Percentiles rank a stretch among this genome's conserved stretches.
These are phyloP conservation scores for Waitea zeae DNA, from an alignment of 1,284 basidiomycete genomes.

Conservation along the genomic window DNA sequence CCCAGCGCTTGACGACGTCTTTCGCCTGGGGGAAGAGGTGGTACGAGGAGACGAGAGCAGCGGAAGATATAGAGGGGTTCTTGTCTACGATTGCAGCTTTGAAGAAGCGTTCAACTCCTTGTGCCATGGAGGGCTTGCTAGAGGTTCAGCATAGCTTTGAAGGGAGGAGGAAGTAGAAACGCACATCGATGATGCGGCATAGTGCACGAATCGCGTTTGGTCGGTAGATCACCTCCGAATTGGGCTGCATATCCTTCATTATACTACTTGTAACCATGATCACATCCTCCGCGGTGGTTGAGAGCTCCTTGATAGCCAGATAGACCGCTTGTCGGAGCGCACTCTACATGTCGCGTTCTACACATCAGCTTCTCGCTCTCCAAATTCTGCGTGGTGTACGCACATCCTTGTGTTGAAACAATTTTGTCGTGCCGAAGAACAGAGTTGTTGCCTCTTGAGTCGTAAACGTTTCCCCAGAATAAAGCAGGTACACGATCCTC, in stretches of 20 bases:
- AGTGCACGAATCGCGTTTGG: slow-evolving; percentile 96
- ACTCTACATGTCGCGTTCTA: too few relatives aligned
- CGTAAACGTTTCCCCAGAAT: slow-evolving; percentile 89
- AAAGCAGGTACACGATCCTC: slow-evolving; percentile 91
- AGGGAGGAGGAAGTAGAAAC: slow-evolving; percentile 15
- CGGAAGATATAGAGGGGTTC: slow-evolving; percentile 89
- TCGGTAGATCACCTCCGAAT: slow-evolving; percentile 96
- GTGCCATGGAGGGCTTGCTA: slow-evolving; percentile 81
- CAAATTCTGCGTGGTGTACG: slow-evolving; percentile 18
- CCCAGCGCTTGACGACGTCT: slow-evolving; percentile 95
- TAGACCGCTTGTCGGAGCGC: slow-evolving; percentile 97
- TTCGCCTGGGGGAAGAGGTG: slow-evolving; percentile 90
- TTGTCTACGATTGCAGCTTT: slow-evolving; percentile 98
- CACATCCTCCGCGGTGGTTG: slow-evolving; percentile 92
- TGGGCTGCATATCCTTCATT: slow-evolving; percentile 99
- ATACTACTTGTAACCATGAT: slow-evolving; percentile 99
- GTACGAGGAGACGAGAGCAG: slow-evolving; percentile 93
- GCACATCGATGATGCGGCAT: slow-evolving; percentile 91
- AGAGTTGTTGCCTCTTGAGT: slow-evolving; percentile 94
- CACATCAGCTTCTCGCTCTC: too few relatives aligned
- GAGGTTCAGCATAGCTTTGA: slow-evolving; percentile 3
- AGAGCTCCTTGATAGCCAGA: slow-evolving; percentile 96
- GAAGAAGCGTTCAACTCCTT: slow-evolving; percentile 98
- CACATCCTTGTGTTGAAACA: slow-evolving; percentile 99
- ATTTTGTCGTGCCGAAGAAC: slow-evolving; percentile 98